phyloP scores from a whole-genome alignment of 768 basidiomycete species.

The Tephrocybe sp. region DNA sequence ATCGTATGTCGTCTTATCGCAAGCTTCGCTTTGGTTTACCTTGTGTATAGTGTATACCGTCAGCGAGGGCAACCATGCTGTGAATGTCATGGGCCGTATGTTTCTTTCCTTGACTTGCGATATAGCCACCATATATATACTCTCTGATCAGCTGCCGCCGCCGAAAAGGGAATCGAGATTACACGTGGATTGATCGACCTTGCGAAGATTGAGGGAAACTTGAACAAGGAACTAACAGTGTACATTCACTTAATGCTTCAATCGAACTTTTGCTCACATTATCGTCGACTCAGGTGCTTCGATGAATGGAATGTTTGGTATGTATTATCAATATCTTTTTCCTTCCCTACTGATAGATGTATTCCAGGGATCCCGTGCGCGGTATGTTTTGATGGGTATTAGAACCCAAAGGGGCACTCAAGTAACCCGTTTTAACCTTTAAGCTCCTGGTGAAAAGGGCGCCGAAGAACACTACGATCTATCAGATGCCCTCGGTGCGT shows the following conservation, averaged over 20 bases:
- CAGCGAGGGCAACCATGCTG: constrained; percentile 41
- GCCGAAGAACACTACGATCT: constrained; percentile 54
- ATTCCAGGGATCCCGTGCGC: constrained; percentile 39
- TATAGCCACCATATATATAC: neutral
- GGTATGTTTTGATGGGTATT: constrained; percentile 20
- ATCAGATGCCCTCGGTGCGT: constrained; percentile 44
- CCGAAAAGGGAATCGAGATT: constrained; percentile 52
- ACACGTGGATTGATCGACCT: constrained; percentile 49
- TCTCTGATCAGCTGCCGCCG: constrained; percentile 37
- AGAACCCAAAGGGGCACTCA: neutral
- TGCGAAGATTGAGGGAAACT: constrained; percentile 38
- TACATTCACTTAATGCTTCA: constrained; percentile 15
- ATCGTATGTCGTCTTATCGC: constrained; percentile 23
- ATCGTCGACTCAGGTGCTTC: constrained; percentile 31
- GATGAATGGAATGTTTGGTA: constrained; percentile 60
- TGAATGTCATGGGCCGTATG: constrained; percentile 53
- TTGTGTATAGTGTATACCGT: constrained; percentile 34
- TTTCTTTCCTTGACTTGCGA: neutral
- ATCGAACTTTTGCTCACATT: neutral
- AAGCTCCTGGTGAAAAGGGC: constrained; percentile 46
- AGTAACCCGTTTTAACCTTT: neutral
- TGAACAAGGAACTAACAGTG: constrained; percentile 36
- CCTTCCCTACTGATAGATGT: neutral
- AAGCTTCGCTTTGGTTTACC: neutral
- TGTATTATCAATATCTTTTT: neutral